A percentile compares a stretch with the other conserved stretches of the same genome.
phyloP scores from a whole-genome alignment of 2,329 filamentous ascomycete species.

The Trichophyton simii region DNA sequence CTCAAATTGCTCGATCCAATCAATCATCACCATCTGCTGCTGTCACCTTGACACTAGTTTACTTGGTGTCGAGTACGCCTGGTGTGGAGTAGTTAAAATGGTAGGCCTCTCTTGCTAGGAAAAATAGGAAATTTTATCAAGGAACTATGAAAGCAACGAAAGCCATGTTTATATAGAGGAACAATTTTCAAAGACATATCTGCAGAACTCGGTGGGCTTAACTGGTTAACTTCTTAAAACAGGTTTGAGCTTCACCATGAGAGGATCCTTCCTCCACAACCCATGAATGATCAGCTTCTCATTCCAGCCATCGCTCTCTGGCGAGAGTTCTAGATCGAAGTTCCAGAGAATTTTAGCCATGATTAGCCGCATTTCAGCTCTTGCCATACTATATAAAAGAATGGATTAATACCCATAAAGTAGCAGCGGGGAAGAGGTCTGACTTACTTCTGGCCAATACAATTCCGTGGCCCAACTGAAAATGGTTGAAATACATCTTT shows the following conservation, averaged over 20 bases:
- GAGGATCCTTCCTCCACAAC: not conserved
- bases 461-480: conserved; percentile 13
- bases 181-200: not conserved
- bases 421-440: not conserved
- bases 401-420: not conserved
- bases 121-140: no score
- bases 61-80: no score
- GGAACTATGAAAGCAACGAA: no score
- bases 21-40: no score
- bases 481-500: conserved; percentile 14
- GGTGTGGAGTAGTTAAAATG: no score
- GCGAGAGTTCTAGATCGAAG: conserved; percentile 17
- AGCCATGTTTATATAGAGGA: no score
- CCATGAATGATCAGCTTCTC: not conserved
- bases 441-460: conserved; percentile 14
- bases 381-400: conserved; percentile 10
- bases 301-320: conserved; percentile 12
- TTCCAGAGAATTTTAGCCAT: conserved; percentile 15
- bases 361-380: conserved; percentile 16
- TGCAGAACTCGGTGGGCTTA: not conserved
- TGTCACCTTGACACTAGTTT: no score
- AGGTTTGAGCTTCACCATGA: not conserved
- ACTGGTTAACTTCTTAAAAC: not conserved
- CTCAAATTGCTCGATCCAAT: no score
- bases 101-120: no score